Evolutionary conservation across 768 basidiomycete genomes (phyloP), one percentile per base, ranked within the genome.

Genomic region (Mycena crocata): DNA sequence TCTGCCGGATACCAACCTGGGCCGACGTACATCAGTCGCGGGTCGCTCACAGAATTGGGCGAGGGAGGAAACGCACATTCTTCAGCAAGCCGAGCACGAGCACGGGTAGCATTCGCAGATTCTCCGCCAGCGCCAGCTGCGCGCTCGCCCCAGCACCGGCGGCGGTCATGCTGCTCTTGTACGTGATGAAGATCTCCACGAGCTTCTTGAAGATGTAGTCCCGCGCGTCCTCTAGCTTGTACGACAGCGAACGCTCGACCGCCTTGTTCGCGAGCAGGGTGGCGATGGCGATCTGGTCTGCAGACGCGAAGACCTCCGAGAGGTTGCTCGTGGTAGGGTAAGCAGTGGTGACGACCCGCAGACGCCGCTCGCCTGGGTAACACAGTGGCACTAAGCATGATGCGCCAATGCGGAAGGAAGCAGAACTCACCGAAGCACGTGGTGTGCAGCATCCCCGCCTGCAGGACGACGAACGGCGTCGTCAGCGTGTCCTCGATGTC

Each of bases 151-250:
- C 96, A 1, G 93, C 90, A 19, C 95, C 96, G 5, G 93, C 91
- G 26, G 94, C 90, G 14, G 97, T 99, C 93, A 98, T 98, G 67
- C 94, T 97, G 45, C 90, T 89, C 87, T 98, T 99, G 85, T 96
- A 98, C 14, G 93, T 90, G 21, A 89, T 84, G 35, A 98, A 81
- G 55, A 97, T 89, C 55, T 96, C 94, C 42, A 93, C 89, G 54
- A 97, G 82, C 77, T 90, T 93, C 82, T 95, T 91, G 76, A 89
- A 87, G 49, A 95, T 80, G n/a, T 89, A 88, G 71, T 95, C 95
- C 46, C 96, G 86, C 45, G 92, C 92, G 72, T 98, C 95, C 77
- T 98, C 96, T 21, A 98, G 79, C 74, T 94, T 95, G 77, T 93
- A 88, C 10, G 92, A 89, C 75, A 95, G 84, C 5, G 91, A 90